phyloP scores from a whole-genome alignment of 2,329 filamentous ascomycete genomes.

The Grosmannia clavigera region DNA sequence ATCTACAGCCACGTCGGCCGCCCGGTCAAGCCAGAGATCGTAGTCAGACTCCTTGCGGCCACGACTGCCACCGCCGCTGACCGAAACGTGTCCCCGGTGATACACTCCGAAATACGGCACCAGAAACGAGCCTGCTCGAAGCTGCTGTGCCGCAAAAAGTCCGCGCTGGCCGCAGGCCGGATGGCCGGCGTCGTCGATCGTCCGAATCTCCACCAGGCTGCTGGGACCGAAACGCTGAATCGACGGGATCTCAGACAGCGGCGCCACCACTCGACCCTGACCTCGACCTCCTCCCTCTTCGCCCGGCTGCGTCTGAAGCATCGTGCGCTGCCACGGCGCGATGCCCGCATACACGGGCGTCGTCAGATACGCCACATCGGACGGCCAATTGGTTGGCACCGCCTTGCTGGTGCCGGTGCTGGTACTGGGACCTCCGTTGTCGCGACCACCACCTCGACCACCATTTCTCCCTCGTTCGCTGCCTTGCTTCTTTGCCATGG shows the following conservation, averaged over 20 bases:
- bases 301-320: constrained; percentile 22
- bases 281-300: neutral
- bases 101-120: constrained; percentile 50
- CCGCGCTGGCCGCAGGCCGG: constrained; percentile 47
- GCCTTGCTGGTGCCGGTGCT: neutral
- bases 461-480: neutral
- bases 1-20: constrained; percentile 45
- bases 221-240: constrained; percentile 27
- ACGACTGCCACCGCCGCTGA: constrained; percentile 10
- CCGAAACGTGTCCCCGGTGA: constrained; percentile 27
- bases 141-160: constrained; percentile 43
- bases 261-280: neutral
- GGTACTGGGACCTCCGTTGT: neutral
- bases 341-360: constrained; percentile 36
- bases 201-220: constrained; percentile 38
- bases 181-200: constrained; percentile 37
- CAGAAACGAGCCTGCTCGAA: constrained; percentile 43
- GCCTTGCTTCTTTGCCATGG: neutral
- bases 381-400: constrained; percentile 46
- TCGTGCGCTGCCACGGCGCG: constrained; percentile 25
- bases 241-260: constrained; percentile 8
- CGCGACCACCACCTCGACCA: neutral
- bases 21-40: constrained; percentile 50
- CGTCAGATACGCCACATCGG: constrained; percentile 37
- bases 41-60: constrained; percentile 36